Evolutionary conservation across 371 early-diverging fungal species (phyloP), one percentile per base, ranked within the genome.

Genomic region (Conidiobolus incongruus): DNA sequence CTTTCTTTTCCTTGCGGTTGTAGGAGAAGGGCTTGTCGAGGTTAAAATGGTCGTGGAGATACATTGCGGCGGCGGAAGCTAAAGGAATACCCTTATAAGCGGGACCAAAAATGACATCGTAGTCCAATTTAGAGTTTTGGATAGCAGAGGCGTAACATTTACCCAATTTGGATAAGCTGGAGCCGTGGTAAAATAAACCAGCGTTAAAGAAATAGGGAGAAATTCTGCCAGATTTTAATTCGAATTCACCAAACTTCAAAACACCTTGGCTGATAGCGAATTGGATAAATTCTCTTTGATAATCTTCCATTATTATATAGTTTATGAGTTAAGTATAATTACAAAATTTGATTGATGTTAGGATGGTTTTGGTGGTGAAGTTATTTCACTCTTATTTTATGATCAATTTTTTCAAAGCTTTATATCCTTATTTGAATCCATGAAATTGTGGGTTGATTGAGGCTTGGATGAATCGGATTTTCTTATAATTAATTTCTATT

Each of bases 51-150:
- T 35, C 48, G 23, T 70, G 63, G 46, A 93, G 58, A 2, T 81
- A 66, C 15, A 89, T 63, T 20, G 77, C 80, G 12, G 85, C 77
- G 7, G 90, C 62, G 21, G 82, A 68, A 1, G 82, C 89, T 13
- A 96, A 67, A 10, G 96, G 94, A 45, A 96, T 83, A 38, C 94
- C 96, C 71, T 96, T 96, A 74, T 96, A 96, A 13, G 96, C 96
- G 5, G 96, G 94, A 11, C 96, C 96, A 64, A 94, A 94, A 38
- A 96, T 61, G 33, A 89, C 74, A 61, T 88, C 85, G 58, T 77
- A 86, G 23, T 62, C 46, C 35, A 87, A 57, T 5, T 54, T 57
- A 4, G 60, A 61, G 56, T 86, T 83, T 26, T 60, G 51, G 24
- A 93, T 65, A 15, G 85, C 82, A 11, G 82, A 72, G 16, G 94